Percentiles rank a stretch among this genome's conserved stretches.
These are phyloP conservation scores for Dispira parvispora DNA, from an alignment of 192 early-diverging fungal species.

Conservation along the genomic window DNA sequence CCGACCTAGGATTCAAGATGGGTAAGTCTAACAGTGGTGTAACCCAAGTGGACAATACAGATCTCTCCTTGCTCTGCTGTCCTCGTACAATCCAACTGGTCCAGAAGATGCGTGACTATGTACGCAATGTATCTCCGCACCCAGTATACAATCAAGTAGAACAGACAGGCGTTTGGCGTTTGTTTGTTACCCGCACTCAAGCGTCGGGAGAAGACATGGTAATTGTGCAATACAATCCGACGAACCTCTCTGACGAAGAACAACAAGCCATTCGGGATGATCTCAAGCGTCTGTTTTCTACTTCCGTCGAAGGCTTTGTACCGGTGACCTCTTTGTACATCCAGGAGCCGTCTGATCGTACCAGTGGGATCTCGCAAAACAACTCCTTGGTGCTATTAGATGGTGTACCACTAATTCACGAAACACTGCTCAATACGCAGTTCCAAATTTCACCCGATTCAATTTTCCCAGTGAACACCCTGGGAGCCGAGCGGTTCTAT, in stretches of 20 bases:
- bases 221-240: constrained; percentile 39
- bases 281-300: constrained; percentile 17
- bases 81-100: constrained; percentile 32
- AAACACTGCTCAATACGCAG: constrained; percentile 36
- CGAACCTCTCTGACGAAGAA: constrained; percentile 21
- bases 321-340: constrained; percentile 33
- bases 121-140: constrained; percentile 13
- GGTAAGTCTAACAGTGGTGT: constrained; percentile 47
- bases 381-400: constrained; percentile 23
- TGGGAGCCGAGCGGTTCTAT: constrained; percentile 50
- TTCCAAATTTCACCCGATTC: constrained; percentile 52
- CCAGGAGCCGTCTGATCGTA: constrained; percentile 26
- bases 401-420: constrained; percentile 40
- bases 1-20: constrained; percentile 44
- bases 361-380: constrained; percentile 38
- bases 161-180: constrained; percentile 46
- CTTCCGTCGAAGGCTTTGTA: constrained; percentile 12
- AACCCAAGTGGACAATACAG: constrained; percentile 30
- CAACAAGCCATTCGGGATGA: constrained; percentile 19
- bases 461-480: constrained; percentile 70
- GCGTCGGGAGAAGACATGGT: constrained; percentile 47
- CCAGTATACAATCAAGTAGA: constrained; percentile 25
- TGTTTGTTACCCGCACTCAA: constrained; percentile 40
- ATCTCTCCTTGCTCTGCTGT: constrained; percentile 27
- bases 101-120: constrained; percentile 20